Evolutionary conservation across 495 filamentous ascomycete genomes (phyloP).

Genomic region (Penicillium steckii): DNA sequence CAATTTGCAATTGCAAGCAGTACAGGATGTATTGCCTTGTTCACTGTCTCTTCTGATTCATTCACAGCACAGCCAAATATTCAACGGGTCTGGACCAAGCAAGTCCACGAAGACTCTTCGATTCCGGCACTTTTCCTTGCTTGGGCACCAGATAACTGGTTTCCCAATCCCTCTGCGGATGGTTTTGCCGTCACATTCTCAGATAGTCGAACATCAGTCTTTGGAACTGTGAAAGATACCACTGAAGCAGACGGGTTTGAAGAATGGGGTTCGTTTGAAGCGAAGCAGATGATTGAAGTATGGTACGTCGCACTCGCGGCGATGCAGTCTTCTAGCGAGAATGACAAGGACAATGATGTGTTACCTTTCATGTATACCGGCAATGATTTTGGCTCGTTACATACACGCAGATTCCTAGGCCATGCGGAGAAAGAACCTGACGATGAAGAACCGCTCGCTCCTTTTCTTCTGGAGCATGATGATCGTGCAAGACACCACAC

Average conservation of each 20-base stretch:
- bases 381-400: slow-evolving; percentile 35
- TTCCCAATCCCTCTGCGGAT: slow-evolving; percentile 34
- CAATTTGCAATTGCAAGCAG: slow-evolving; percentile 71
- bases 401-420: slow-evolving; percentile 30
- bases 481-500: slow-evolving; percentile 55
- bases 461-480: slow-evolving; percentile 26
- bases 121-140: slow-evolving; percentile 68
- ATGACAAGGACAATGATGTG: not conserved
- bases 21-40: slow-evolving; percentile 66
- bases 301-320: slow-evolving; percentile 45
- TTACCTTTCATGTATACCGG: slow-evolving; percentile 39
- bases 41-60: slow-evolving; percentile 31
- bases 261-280: slow-evolving; percentile 30
- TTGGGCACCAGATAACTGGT: slow-evolving; percentile 61
- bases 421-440: slow-evolving; percentile 14
- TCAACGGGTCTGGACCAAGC: slow-evolving; percentile 32
- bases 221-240: slow-evolving; percentile 29
- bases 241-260: slow-evolving; percentile 11
- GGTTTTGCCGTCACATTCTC: slow-evolving; percentile 67
- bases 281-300: slow-evolving; percentile 41
- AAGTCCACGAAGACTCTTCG: slow-evolving; percentile 46
- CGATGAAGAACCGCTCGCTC: slow-evolving; percentile 16
- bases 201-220: slow-evolving; percentile 57
- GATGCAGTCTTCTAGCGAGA: not conserved
- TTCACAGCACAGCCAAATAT: slow-evolving; percentile 20